These are phyloP conservation scores for Beauveria scarabaeidicola DNA, from an alignment of 2,329 filamentous ascomycete genomes.

Conservation along the genomic window DNA sequence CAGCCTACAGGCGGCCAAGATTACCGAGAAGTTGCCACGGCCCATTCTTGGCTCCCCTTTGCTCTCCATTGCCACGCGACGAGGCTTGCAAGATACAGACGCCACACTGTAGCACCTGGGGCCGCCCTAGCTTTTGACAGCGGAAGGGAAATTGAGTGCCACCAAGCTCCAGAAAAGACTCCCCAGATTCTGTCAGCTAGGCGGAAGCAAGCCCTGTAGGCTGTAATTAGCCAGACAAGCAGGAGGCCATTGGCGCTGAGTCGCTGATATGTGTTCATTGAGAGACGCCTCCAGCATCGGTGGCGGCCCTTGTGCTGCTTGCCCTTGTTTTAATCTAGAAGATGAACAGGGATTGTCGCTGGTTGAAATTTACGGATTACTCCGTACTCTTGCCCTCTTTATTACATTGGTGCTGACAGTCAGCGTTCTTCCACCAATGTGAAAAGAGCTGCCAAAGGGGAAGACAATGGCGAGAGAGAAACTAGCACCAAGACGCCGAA, in stretches of 20 bases:
- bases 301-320: no score
- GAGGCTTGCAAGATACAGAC: slow-evolving; percentile 10
- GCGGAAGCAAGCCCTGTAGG: slow-evolving; percentile 5
- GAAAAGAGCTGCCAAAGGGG: no score
- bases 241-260: neutral
- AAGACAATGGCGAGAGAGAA: no score
- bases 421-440: no score
- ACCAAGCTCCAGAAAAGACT: neutral
- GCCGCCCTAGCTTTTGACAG: slow-evolving; percentile 2
- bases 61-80: slow-evolving; percentile 10
- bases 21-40: slow-evolving; percentile 9
- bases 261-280: no score
- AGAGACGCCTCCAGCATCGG: no score
- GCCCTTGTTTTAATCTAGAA: no score
- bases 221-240: slow-evolving; percentile 1
- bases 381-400: no score
- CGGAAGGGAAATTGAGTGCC: neutral
- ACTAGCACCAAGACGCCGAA: no score
- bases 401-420: no score
- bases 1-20: neutral
- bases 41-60: slow-evolving; percentile 5
- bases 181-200: slow-evolving; percentile 4
- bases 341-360: no score
- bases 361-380: no score
- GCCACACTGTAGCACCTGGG: slow-evolving; percentile 8